Conservation (phyloP, 2,329 filamentous ascomycete genomes). For the Grosmannia penicillata region DNA sequence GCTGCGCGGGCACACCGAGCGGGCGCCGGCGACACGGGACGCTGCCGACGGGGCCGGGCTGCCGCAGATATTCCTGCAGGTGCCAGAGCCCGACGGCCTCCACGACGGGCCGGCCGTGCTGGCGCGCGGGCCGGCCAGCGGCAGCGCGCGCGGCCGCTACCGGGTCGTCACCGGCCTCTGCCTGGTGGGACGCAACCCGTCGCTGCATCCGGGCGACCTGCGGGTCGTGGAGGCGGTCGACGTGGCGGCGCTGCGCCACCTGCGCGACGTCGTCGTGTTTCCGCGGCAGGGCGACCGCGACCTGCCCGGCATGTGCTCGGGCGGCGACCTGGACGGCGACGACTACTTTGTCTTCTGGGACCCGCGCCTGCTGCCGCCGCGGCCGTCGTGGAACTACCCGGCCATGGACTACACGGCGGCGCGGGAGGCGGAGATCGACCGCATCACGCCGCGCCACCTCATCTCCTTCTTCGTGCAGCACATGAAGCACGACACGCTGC, state of each 20-base stretch:
- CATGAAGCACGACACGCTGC: slow-evolving; percentile 79
- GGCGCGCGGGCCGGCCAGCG: background rate
- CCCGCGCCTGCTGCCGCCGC: slow-evolving; percentile 46
- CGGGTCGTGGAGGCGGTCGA: slow-evolving; percentile 78
- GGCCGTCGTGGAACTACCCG: slow-evolving; percentile 43
- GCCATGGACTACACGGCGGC: slow-evolving; percentile 65
- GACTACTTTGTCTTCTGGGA: slow-evolving; percentile 97
- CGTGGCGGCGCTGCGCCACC: slow-evolving; percentile 53
- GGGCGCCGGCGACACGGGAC: slow-evolving; percentile 16
- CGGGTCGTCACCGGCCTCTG: slow-evolving; percentile 62
- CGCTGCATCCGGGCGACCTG: slow-evolving; percentile 83
- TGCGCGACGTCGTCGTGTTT: slow-evolving; percentile 78
- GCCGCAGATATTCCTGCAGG: slow-evolving; percentile 81
- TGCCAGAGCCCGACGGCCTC: slow-evolving; percentile 32
- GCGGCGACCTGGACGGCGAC: slow-evolving; percentile 89
- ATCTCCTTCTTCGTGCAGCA: slow-evolving; percentile 79
- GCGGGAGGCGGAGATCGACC: slow-evolving; percentile 37
- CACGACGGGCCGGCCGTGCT: slow-evolving; percentile 24
- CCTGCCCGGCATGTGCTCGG: slow-evolving; percentile 86
- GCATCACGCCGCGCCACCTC: slow-evolving; percentile 60
- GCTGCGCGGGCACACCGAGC: slow-evolving; percentile 50
- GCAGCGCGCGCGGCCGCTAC: slow-evolving; percentile 24
- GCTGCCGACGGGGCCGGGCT: slow-evolving; percentile 31
- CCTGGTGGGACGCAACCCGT: slow-evolving; percentile 80
- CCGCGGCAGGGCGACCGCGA: slow-evolving; percentile 41